phyloP scores from a whole-genome alignment of 768 basidiomycete genomes.

The Holtermannia corniformis region DNA sequence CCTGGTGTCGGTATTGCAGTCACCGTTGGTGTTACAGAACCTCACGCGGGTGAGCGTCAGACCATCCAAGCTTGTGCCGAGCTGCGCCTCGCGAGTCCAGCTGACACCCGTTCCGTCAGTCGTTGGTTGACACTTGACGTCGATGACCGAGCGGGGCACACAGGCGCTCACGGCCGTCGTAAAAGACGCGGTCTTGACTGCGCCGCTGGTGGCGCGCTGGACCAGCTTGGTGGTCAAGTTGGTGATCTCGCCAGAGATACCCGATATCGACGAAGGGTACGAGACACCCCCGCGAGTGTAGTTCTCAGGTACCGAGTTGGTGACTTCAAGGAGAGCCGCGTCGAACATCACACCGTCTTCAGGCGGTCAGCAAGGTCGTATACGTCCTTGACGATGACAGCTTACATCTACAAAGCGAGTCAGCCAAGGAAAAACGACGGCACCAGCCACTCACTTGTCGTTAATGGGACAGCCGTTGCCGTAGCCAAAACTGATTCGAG shows the following conservation, averaged over 20 bases:
- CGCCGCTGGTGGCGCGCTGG: neutral
- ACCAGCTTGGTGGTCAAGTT: neutral
- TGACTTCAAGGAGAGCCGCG: neutral
- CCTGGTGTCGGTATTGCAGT: neutral
- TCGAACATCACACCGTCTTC: neutral
- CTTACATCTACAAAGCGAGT: no score
- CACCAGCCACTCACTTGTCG: neutral
- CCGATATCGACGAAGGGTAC: neutral
- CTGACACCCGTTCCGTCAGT: neutral
- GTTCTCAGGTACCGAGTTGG: neutral
- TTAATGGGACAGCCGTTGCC: neutral
- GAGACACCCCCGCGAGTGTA: neutral
- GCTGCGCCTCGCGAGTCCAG: neutral
- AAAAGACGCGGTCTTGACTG: neutral
- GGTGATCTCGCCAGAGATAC: neutral
- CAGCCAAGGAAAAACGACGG: no score
- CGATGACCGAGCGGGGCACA: neutral
- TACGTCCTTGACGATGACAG: neutral
- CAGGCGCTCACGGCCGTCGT: neutral
- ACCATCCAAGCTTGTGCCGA: neutral
- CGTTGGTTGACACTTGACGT: neutral
- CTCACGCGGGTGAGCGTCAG: neutral
- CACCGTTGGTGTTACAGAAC: neutral
- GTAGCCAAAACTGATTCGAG: neutral
- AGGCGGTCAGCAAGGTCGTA: no score